phyloP scores from a whole-genome alignment of 2,329 filamentous ascomycete species.

The Alternaria gaisen region DNA sequence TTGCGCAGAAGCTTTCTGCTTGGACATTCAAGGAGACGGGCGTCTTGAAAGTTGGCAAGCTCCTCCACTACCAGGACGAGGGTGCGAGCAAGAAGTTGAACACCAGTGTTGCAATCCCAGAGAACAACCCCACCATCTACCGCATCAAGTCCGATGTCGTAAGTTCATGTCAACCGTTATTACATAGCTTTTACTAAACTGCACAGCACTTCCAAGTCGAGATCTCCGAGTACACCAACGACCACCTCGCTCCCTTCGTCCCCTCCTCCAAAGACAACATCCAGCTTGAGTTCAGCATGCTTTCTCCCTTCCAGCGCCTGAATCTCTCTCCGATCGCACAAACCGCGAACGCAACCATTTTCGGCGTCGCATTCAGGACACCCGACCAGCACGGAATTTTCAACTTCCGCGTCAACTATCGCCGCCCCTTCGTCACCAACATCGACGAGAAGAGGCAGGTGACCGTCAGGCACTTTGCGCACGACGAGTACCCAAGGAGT shows the following conservation, averaged over 20 bases:
- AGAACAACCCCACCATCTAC: conserved; percentile 85
- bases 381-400: conserved; percentile 99
- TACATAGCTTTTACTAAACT: conserved; percentile 14
- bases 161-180: conserved; percentile 56
- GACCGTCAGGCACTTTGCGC: conserved; percentile 93
- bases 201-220: conserved; percentile 83
- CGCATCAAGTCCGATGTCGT: conserved; percentile 97
- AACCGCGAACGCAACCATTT: conserved; percentile 75
- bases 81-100: conserved; percentile 60
- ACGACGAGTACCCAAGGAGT: conserved; percentile 94
- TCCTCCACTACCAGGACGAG: conserved; percentile 76
- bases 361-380: conserved; percentile 77
- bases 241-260: conserved; percentile 77
- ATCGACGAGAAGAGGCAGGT: conserved; percentile 95
- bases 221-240: conserved; percentile 81
- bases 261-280: conserved; percentile 75
- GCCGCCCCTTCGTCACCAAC: conserved; percentile 87
- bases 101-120: conserved; percentile 51
- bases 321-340: conserved; percentile 67
- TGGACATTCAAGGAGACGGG: conserved; percentile 97
- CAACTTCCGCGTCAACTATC: conserved; percentile 98
- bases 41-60: conserved; percentile 81
- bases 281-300: conserved; percentile 98
- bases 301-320: conserved; percentile 94
- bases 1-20: conserved; percentile 83